These are phyloP conservation scores for Boeremia exigua DNA, from an alignment of 2,329 filamentous ascomycete genomes.

Conservation along the genomic window DNA sequence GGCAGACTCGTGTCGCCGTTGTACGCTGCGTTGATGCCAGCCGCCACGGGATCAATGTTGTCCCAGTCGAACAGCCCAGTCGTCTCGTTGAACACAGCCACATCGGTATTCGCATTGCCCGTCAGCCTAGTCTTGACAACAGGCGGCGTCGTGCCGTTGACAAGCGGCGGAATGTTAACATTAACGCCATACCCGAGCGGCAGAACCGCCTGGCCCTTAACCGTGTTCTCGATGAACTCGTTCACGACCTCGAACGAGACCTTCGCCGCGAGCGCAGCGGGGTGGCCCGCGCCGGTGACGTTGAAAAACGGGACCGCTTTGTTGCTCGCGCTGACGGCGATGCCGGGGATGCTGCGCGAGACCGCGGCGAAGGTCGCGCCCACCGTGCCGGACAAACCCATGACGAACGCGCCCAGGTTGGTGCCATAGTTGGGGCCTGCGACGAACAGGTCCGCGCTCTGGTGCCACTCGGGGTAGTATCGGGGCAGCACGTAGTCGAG, in stretches of 20 bases:
- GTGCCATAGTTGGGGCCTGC: conserved; percentile 63
- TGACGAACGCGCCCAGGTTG: conserved; percentile 61
- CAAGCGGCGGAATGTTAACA: conserved; percentile 58
- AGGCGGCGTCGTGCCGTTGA: conserved; percentile 50
- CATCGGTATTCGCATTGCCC: conserved; percentile 57
- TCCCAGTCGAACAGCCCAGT: conserved; percentile 57
- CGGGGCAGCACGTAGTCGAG: conserved; percentile 62
- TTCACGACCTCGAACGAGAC: conserved; percentile 55
- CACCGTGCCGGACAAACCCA: conserved; percentile 35
- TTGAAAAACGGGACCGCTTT: conserved; percentile 52
- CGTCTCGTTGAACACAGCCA: conserved; percentile 53
- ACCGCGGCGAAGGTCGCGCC: conserved; percentile 60
- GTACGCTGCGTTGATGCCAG: conserved; percentile 58
- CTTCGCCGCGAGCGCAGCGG: conserved; percentile 54
- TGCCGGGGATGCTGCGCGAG: conserved; percentile 57
- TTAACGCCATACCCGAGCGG: conserved; percentile 60
- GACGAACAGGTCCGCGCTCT: conserved; percentile 61
- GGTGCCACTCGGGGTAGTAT: conserved; percentile 49
- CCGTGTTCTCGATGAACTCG: conserved; percentile 51
- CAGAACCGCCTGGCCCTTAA: conserved; percentile 43
- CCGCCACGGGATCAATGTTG: conserved; percentile 55
- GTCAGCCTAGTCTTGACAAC: conserved; percentile 58
- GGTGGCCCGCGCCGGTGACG: conserved; percentile 51
- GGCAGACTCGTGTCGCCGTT: conserved; percentile 60
- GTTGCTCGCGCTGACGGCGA: conserved; percentile 57